Evolutionary conservation across 1,284 basidiomycete species (phyloP).

Genomic region (Sanghuangporus baumii): DNA sequence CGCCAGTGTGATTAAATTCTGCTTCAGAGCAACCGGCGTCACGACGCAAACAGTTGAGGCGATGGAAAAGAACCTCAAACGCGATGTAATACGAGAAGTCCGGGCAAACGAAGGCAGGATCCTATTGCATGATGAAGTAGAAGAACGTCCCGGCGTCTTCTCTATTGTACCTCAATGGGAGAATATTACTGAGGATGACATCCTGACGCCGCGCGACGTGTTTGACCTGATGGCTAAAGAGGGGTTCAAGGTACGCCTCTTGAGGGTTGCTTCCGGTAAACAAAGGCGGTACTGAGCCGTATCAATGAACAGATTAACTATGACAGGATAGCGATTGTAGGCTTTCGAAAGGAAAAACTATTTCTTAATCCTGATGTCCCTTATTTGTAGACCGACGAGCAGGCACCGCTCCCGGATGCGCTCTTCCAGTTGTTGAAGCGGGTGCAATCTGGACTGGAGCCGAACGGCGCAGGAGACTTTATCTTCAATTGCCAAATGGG

Average conservation of each 20-base stretch:
- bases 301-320: constrained; percentile 69
- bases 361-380: neutral
- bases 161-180: constrained; percentile 89
- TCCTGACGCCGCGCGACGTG: constrained; percentile 90
- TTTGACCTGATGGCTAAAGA: constrained; percentile 70
- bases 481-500: constrained; percentile 89
- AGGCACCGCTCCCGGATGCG: constrained; percentile 86
- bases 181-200: constrained; percentile 76
- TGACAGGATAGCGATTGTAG: constrained; percentile 78
- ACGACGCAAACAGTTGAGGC: constrained; percentile 88
- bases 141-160: constrained; percentile 88
- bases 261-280: neutral
- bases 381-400: constrained; percentile 79
- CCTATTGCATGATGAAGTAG: constrained; percentile 92
- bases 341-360: constrained; percentile 25
- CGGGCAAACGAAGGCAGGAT: constrained; percentile 73
- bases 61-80: constrained; percentile 90
- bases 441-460: constrained; percentile 56
- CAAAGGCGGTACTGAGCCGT: neutral
- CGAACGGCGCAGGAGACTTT: constrained; percentile 61
- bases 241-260: constrained; percentile 61
- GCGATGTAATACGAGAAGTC: constrained; percentile 84
- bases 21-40: constrained; percentile 82
- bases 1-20: neutral
- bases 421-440: constrained; percentile 75